Base-by-base conservation (phyloP, 1,139 yeast genomes). In the Kurtzmaniella quercitrusa region DNA sequence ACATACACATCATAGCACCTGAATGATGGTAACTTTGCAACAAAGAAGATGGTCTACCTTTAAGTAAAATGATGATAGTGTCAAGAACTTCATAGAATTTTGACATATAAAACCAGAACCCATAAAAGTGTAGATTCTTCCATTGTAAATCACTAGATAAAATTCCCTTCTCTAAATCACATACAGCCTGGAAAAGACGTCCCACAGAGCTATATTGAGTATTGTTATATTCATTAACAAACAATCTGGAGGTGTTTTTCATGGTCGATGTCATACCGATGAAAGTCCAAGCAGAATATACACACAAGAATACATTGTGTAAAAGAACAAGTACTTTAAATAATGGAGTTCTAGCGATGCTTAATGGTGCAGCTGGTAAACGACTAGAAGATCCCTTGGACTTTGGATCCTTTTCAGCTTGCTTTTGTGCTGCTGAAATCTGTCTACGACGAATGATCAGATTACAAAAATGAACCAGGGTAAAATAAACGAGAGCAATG, bases 1-100 rank as follows among this genome's bases (percentile, higher is more conserved):
- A 84, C 91, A 84, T 84, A 52, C 88, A 82, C 66, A 84, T 69
- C 84, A 84, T 84, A 41, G 93, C 93, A 34, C 91, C 93, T 2
- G 91, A 79, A 59, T 85, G 93, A 59, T 84, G 91, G 62, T 84
- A 84, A 48, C 87, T 80, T 63, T 84, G 91, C 54, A 84, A 70
- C 50, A 84, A 65, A 3, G 85, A 78, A 12, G 87, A 78, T 36
- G 83, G 85, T 58, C 77, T 73, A 40, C 91, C 91, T 63, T 84
- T 84, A 48, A 82, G 70, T 46, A 84, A 70, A 49, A 84, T 84
- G 52, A 84, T 79, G 38, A 77, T 62, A 6, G 91, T 84, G 61
- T 84, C 93, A 34, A 84, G 56, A 37, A 84, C 85, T 61, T 85
- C 91, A 57, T 84, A 84, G 54, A 80, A 84, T 65, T 84, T 84